Percentiles rank a stretch among this genome's conserved stretches.
These are phyloP conservation scores for Rubus idaeus DNA, from an alignment of 306 rosid genomes.

Conservation along the genomic window DNA sequence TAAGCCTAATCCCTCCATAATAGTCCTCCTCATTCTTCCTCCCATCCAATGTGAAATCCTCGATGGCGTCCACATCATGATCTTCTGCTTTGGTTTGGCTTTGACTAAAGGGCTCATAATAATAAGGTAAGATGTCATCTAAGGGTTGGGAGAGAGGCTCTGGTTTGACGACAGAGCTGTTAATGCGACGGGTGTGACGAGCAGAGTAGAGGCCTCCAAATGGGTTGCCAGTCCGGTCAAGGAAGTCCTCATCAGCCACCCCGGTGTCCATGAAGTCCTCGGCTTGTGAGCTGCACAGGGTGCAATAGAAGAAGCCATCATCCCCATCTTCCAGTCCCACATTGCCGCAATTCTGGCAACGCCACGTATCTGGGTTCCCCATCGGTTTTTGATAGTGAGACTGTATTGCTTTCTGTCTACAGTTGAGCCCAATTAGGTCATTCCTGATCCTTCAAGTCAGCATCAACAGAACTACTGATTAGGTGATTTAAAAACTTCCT, in stretches of 20 bases:
- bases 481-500: too few relatives aligned
- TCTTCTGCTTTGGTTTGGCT: background rate
- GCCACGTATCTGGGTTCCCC: conserved; percentile 34
- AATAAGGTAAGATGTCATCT: background rate
- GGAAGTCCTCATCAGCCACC: conserved; percentile 59
- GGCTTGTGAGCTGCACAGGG: conserved; percentile 49
- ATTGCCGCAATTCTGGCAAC: conserved; percentile 52
- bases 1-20: conserved; percentile 53
- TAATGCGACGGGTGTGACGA: conserved; percentile 45
- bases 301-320: conserved; percentile 76
- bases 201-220: conserved; percentile 51
- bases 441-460: too few relatives aligned
- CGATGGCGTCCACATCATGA: background rate
- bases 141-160: background rate
- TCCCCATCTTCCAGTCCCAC: conserved; percentile 43
- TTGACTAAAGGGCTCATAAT: background rate
- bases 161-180: background rate
- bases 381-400: conserved; percentile 27
- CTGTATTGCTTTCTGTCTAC: background rate
- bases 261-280: conserved; percentile 60
- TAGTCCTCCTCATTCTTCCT: conserved; percentile 46
- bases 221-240: conserved; percentile 30
- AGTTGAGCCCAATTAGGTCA: too few relatives aligned
- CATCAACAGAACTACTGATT: too few relatives aligned
- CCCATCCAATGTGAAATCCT: background rate